Percentiles rank a stretch among this genome's conserved stretches.
phyloP scores from a whole-genome alignment of 164 flowering plant species.

The Chimonanthus praecox region DNA sequence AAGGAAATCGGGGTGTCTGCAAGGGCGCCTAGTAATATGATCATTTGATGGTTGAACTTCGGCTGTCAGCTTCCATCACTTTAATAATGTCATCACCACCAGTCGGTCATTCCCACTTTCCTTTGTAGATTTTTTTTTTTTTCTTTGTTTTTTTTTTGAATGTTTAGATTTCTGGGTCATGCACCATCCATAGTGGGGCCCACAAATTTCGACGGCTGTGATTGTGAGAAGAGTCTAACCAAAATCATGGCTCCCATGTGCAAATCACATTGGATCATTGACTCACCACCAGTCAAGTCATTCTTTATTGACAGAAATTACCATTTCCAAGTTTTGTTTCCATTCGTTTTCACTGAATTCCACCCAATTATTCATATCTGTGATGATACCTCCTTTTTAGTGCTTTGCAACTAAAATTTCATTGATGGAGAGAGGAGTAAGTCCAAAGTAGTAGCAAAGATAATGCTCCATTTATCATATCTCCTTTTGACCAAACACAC shows the following conservation, averaged over 20 bases:
- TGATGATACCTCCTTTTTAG: not conserved
- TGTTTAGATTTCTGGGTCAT: not conserved
- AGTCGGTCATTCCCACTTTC: too few relatives aligned
- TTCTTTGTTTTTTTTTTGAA: too few relatives aligned
- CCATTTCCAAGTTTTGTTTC: not conserved
- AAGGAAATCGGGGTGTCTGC: too few relatives aligned
- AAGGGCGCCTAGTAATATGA: not conserved
- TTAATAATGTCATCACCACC: not conserved
- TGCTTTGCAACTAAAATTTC: not conserved
- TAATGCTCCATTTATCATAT: too few relatives aligned
- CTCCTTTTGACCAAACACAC: too few relatives aligned
- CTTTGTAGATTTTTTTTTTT: too few relatives aligned
- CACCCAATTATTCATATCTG: not conserved
- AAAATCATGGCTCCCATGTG: not conserved
- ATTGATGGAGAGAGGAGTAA: not conserved
- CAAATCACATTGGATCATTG: too few relatives aligned
- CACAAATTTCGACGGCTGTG: not conserved
- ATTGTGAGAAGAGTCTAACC: too few relatives aligned
- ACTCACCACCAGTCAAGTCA: too few relatives aligned
- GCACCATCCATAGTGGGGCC: not conserved
- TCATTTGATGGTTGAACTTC: not conserved
- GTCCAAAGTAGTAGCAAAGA: not conserved
- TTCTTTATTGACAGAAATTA: too few relatives aligned
- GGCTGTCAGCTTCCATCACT: not conserved
- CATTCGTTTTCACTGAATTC: not conserved